phyloP scores from a whole-genome alignment of 768 basidiomycete species.

The Auricularia heimuer region DNA sequence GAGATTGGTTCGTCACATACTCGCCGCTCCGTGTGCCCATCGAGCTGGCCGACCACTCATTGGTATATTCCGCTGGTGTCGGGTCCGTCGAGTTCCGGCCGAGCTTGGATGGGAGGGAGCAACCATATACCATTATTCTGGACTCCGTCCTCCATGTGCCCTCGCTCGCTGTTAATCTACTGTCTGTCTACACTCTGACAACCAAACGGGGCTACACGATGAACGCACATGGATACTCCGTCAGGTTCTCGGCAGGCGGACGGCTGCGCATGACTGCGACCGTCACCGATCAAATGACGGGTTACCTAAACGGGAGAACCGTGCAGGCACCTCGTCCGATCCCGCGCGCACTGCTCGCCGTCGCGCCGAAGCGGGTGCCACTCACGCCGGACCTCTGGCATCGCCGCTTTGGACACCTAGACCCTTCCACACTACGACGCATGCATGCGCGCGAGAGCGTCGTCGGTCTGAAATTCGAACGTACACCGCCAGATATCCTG shows the following conservation, averaged over 20 bases:
- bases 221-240: not conserved
- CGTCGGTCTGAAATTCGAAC: constrained; percentile 18
- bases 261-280: too few species aligned
- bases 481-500: constrained; percentile 13
- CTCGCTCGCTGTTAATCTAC: constrained; percentile 11
- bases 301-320: too few species aligned
- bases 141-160: constrained; percentile 16
- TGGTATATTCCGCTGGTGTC: constrained; percentile 18
- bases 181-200: constrained; percentile 13
- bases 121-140: not conserved
- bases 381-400: constrained; percentile 16
- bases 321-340: not conserved
- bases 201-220: constrained; percentile 3
- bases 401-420: constrained; percentile 18
- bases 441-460: constrained; percentile 8
- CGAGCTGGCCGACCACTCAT: constrained; percentile 16
- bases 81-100: constrained; percentile 18
- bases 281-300: too few species aligned
- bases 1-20: constrained; percentile 19
- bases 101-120: constrained; percentile 3
- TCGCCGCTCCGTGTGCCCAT: constrained; percentile 13
- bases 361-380: not conserved
- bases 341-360: not conserved
- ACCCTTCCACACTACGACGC: constrained; percentile 11
- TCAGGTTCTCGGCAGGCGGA: too few species aligned